Percentiles rank a stretch among this genome's conserved stretches.
Evolutionary conservation across 1,284 basidiomycete species (phyloP).

Genomic region (Tylopilus sp.): DNA sequence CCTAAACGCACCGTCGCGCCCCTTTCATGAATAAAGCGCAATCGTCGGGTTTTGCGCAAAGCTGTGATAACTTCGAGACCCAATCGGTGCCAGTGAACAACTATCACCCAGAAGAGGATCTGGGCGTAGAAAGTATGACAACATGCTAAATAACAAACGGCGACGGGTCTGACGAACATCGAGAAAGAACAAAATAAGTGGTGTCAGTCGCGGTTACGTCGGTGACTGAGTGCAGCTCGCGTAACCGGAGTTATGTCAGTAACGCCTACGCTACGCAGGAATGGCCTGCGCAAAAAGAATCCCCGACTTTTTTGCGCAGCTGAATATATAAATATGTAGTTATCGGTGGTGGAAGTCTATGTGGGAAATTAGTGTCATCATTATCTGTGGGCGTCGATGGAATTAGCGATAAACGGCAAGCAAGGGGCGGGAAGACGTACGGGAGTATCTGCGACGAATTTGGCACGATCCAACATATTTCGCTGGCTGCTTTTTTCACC

Average conservation of each 20-base stretch:
- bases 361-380: background rate
- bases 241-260: background rate
- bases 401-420: background rate
- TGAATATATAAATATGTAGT: background rate
- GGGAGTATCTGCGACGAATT: constrained; percentile 22
- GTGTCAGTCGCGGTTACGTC: background rate
- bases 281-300: background rate
- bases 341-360: background rate
- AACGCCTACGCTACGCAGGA: background rate
- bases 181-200: background rate
- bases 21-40: background rate
- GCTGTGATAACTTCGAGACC: background rate
- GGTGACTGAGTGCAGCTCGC: constrained; percentile 1
- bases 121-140: background rate
- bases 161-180: background rate
- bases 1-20: background rate
- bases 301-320: background rate
- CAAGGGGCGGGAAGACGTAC: constrained; percentile 10
- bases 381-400: background rate
- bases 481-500: constrained; percentile 89
- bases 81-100: background rate
- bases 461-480: constrained; percentile 46
- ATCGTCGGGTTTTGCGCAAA: background rate
- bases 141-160: constrained; percentile 4
- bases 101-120: background rate